Percentiles rank a stretch among this genome's conserved stretches.
Conservation (phyloP, 2,329 filamentous ascomycete species). For the Daldinia sp. region DNA sequence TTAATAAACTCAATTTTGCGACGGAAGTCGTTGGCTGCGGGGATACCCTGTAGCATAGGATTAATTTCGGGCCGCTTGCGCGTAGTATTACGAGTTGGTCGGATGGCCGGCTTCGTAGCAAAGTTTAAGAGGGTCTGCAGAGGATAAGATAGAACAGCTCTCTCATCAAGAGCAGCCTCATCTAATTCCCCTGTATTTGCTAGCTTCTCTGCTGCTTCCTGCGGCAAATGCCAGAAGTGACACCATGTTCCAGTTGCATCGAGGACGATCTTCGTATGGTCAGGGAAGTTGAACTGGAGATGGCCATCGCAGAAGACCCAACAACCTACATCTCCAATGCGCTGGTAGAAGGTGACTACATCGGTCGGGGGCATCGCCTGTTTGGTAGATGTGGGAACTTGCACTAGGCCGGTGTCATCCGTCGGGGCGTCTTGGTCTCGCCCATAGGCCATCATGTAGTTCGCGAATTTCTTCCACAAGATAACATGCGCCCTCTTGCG, state of each 20-base stretch:
- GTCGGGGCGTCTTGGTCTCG: slow-evolving; percentile 68
- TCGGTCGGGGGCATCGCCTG: slow-evolving; percentile 58
- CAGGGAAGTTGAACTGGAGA: slow-evolving; percentile 87
- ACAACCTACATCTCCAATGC: slow-evolving; percentile 80
- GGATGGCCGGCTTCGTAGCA: slow-evolving; percentile 55
- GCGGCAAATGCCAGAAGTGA: slow-evolving; percentile 78
- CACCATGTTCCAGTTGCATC: slow-evolving; percentile 78
- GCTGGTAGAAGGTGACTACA: slow-evolving; percentile 81
- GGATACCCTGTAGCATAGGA: slow-evolving; percentile 68
- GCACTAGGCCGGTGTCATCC: slow-evolving; percentile 55
- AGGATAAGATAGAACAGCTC: slow-evolving; percentile 75
- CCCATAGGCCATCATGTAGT: slow-evolving; percentile 78
- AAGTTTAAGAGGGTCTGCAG: slow-evolving; percentile 79
- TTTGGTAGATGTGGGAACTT: slow-evolving; percentile 51
- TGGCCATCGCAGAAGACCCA: slow-evolving; percentile 85
- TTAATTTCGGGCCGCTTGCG: slow-evolving; percentile 68
- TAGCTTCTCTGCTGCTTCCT: slow-evolving; percentile 73
- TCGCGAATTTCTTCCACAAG: slow-evolving; percentile 77
- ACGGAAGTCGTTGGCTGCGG: slow-evolving; percentile 76
- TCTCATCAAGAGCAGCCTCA: slow-evolving; percentile 73
- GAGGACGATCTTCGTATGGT: slow-evolving; percentile 85
- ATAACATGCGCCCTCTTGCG: slow-evolving; percentile 72
- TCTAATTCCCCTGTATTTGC: slow-evolving; percentile 71
- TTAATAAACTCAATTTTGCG: slow-evolving; percentile 78
- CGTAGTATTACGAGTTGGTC: slow-evolving; percentile 54